A percentile compares a stretch with the other conserved stretches of the same genome.
Conservation (phyloP, 805 yeast species). For the Hanseniaspora valbyensis region DNA sequence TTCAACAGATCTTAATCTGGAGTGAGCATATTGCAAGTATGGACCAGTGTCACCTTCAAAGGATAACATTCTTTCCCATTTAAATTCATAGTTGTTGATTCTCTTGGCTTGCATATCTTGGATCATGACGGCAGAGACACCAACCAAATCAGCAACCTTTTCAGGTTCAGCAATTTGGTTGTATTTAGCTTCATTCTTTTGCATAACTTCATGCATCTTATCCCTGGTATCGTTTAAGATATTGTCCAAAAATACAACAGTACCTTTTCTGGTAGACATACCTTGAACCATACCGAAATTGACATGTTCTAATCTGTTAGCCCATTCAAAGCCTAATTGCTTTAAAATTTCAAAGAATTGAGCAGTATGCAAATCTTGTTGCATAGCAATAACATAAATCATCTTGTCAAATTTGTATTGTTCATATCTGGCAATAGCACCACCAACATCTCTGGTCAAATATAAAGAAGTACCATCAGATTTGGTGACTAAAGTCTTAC, state of each 20-base stretch:
- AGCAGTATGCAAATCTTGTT: constrained; percentile 87
- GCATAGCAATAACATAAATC: constrained; percentile 92
- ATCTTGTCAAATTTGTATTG: constrained; percentile 81
- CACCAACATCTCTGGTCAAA: constrained; percentile 92
- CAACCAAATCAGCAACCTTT: constrained; percentile 85
- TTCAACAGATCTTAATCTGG: constrained; percentile 88
- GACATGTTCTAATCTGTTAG: constrained; percentile 64
- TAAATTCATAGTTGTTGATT: constrained; percentile 87
- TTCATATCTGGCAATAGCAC: constrained; percentile 82
- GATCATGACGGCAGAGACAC: constrained; percentile 95
- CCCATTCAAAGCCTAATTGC: constrained; percentile 84
- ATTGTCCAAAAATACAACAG: constrained; percentile 92
- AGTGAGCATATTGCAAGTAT: constrained; percentile 94
- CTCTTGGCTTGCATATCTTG: constrained; percentile 98
- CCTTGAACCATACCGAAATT: constrained; percentile 98
- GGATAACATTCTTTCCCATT: constrained; percentile 96
- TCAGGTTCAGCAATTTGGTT: constrained; percentile 91
- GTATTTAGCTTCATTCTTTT: constrained; percentile 78
- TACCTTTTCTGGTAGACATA: constrained; percentile 97
- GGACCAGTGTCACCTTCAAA: constrained; percentile 99
- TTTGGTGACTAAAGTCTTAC: constrained; percentile 85
- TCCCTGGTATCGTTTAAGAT: constrained; percentile 88
- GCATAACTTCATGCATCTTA: constrained; percentile 94
- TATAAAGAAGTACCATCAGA: constrained; percentile 92
- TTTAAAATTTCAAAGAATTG: constrained; percentile 91